A percentile compares a stretch with the other conserved stretches of the same genome.
Conservation (phyloP, 75 land plant species). For the Chamaecyparis obtusa region DNA sequence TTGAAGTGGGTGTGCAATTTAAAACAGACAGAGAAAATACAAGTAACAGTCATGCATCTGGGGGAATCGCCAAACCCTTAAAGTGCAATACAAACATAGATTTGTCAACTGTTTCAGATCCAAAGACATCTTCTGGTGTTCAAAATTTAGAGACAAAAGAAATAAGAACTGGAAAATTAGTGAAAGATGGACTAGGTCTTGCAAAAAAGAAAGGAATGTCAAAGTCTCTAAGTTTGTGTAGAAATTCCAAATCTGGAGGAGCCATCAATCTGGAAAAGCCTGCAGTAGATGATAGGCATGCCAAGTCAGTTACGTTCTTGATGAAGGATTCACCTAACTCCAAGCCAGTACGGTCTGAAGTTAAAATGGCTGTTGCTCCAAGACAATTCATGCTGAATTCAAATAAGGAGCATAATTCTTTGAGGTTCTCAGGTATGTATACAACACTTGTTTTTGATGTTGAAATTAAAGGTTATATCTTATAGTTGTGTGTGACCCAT, state of each 20-base stretch:
- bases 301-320: not conserved
- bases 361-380: not conserved
- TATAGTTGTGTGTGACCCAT: not conserved
- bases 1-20: not conserved
- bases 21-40: not conserved
- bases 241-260: not conserved
- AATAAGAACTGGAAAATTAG: conserved; percentile 5
- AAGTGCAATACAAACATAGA: not conserved
- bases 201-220: not conserved
- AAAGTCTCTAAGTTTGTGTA: not conserved
- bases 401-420: conserved; percentile 2
- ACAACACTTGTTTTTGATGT: not conserved
- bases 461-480: not conserved
- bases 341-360: not conserved
- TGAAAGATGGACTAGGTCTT: not conserved
- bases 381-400: not conserved
- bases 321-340: conserved; percentile 5
- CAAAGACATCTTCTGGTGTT: not conserved
- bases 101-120: conserved; percentile 2
- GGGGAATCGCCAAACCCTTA: conserved; percentile 1
- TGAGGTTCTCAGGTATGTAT: not conserved
- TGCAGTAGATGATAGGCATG: not conserved
- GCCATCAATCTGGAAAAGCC: not conserved
- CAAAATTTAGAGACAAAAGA: conserved; percentile 2
- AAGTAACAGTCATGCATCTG: not conserved